Percentiles rank a stretch among this genome's conserved stretches.
Conservation (phyloP, 1,284 basidiomycete species). For the Leccinum pallidistipes region DNA sequence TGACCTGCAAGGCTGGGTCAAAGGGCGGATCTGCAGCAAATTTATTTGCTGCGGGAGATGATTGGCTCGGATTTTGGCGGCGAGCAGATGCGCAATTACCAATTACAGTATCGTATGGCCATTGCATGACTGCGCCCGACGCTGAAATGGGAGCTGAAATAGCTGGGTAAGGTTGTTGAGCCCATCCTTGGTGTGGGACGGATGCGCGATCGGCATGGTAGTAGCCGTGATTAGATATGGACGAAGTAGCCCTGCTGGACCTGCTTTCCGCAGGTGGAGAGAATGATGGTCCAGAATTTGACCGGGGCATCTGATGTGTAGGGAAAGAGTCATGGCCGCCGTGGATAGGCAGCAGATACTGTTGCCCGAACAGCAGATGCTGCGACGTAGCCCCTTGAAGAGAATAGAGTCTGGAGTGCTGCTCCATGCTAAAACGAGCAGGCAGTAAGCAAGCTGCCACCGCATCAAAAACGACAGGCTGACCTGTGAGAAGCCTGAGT, state of each 20-base stretch:
- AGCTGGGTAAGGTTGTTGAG: neutral
- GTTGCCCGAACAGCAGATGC: constrained; percentile 6
- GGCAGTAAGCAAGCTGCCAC: constrained; percentile 8
- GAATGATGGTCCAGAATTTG: constrained; percentile 9
- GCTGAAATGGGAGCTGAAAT: neutral
- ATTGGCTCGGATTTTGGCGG: constrained; percentile 5
- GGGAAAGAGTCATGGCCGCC: constrained; percentile 1
- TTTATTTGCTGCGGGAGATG: neutral
- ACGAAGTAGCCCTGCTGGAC: constrained; percentile 3
- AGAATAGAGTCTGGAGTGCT: constrained; percentile 4
- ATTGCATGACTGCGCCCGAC: neutral
- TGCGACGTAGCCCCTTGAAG: constrained; percentile 1
- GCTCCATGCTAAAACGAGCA: constrained; percentile 13
- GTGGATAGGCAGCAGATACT: constrained; percentile 6
- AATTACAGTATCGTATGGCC: neutral
- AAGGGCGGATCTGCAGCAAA: neutral
- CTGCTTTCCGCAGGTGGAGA: constrained; percentile 4
- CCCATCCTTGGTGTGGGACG: constrained; percentile 8
- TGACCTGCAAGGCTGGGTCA: constrained; percentile 3
- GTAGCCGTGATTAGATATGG: constrained; percentile 16
- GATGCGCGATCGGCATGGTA: constrained; percentile 11
- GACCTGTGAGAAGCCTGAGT: constrained; percentile 16
- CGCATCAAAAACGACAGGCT: constrained; percentile 8
- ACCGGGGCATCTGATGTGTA: constrained; percentile 1
- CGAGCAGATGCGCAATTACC: neutral